Conservation (phyloP, 2,329 filamentous ascomycete species). For the Stemphylium vesicarium region DNA sequence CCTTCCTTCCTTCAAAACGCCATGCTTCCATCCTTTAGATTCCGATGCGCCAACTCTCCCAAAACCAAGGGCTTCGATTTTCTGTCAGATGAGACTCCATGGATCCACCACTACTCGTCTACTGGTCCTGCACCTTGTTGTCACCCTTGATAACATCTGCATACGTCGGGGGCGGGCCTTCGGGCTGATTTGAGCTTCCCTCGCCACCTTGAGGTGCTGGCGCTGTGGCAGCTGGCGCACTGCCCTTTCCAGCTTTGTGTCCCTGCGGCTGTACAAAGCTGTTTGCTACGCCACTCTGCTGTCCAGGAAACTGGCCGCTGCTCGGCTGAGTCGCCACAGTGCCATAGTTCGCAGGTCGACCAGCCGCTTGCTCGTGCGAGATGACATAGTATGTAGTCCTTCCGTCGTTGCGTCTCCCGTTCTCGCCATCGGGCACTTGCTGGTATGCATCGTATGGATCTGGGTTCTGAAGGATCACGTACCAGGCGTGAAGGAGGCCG, state of each 20-base stretch:
- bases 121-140: constrained; percentile 76
- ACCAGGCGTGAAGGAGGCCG: constrained; percentile 94
- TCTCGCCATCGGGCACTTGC: constrained; percentile 61
- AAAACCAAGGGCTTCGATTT: no score
- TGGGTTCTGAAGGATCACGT: constrained; percentile 92
- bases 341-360: constrained; percentile 48
- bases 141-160: constrained; percentile 89
- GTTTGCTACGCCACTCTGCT: constrained; percentile 45
- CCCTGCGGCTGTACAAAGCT: constrained; percentile 38
- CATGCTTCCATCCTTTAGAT: background rate
- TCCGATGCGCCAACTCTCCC: background rate
- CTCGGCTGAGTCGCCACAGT: constrained; percentile 49
- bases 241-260: constrained; percentile 21
- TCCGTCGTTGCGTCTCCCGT: constrained; percentile 42
- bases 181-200: constrained; percentile 41
- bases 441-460: constrained; percentile 71
- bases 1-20: constrained; percentile 5
- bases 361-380: constrained; percentile 48
- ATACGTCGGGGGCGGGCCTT: constrained; percentile 77
- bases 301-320: constrained; percentile 52
- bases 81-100: no score
- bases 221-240: constrained; percentile 17
- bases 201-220: constrained; percentile 27
- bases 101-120: background rate
- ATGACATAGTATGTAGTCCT: constrained; percentile 38